phyloP scores from a whole-genome alignment of 768 basidiomycete species.

The Suillus bovinus region DNA sequence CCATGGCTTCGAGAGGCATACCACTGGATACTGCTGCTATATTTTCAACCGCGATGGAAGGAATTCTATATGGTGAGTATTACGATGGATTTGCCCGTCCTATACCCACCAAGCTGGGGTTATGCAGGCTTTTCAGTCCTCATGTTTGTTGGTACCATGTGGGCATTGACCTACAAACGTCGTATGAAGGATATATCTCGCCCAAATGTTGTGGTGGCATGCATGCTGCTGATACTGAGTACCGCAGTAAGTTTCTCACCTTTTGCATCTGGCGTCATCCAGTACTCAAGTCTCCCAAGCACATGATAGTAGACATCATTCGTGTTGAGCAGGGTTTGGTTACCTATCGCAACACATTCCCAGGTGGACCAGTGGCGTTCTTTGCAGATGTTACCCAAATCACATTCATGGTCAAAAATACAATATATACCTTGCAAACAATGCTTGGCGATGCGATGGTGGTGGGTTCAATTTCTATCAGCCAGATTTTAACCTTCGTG shows the following conservation, averaged over 20 bases:
- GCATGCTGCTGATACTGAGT: slow-evolving; percentile 1
- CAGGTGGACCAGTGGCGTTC: slow-evolving; percentile 24
- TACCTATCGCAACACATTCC: slow-evolving; percentile 16
- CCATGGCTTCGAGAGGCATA: background rate
- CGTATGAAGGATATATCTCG: background rate
- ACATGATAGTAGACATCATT: slow-evolving; percentile 6
- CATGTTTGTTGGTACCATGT: background rate
- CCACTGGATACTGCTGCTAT: background rate
- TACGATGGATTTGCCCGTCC: background rate
- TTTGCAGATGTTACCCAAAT: slow-evolving; percentile 22
- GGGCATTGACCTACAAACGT: background rate
- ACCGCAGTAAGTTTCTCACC: background rate
- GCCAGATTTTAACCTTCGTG: background rate
- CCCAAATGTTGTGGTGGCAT: background rate
- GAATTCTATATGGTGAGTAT: background rate
- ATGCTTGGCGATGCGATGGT: slow-evolving; percentile 3
- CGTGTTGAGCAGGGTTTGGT: slow-evolving; percentile 16
- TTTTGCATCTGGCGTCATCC: background rate
- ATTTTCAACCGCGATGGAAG: background rate
- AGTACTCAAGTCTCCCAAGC: background rate
- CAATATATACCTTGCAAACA: slow-evolving; percentile 16
- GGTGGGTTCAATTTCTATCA: background rate
- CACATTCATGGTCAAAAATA: slow-evolving; percentile 27
- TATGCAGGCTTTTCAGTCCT: background rate
- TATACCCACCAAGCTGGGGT: background rate